Evolutionary conservation across 2,329 filamentous ascomycete species (phyloP).

Genomic region (Peltaster fructicola): DNA sequence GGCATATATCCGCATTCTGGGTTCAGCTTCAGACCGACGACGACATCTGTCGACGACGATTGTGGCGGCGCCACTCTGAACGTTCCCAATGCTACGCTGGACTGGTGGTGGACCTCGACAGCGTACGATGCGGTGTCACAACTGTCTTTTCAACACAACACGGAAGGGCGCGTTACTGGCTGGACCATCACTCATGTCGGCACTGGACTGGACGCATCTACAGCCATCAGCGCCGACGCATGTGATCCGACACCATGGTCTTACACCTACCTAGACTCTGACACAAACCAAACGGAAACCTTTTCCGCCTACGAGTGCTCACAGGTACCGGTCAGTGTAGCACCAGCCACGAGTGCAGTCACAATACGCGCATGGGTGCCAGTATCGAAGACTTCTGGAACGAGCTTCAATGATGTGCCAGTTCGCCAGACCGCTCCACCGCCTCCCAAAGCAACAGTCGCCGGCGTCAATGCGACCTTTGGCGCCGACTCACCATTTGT

Average conservation of each 20-base stretch:
- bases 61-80: slow-evolving; percentile 19
- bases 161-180: slow-evolving; percentile 13
- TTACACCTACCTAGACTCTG: slow-evolving; percentile 8
- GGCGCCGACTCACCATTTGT: slow-evolving; percentile 22
- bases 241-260: slow-evolving; percentile 7
- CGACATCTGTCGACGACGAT: no score
- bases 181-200: slow-evolving; percentile 16
- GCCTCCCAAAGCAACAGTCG: slow-evolving; percentile 12
- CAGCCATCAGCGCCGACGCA: slow-evolving; percentile 12
- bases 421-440: slow-evolving; percentile 14
- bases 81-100: slow-evolving; percentile 16
- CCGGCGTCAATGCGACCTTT: slow-evolving; percentile 8
- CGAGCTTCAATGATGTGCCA: slow-evolving; percentile 12
- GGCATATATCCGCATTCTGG: slow-evolving; percentile 1
- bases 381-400: slow-evolving; percentile 12
- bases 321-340: slow-evolving; percentile 13
- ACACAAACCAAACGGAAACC: slow-evolving; percentile 5
- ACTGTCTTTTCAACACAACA: slow-evolving; percentile 12
- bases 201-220: slow-evolving; percentile 17
- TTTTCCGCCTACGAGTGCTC: slow-evolving; percentile 9
- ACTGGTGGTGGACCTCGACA: slow-evolving; percentile 19
- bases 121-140: slow-evolving; percentile 18
- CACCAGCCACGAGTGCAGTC: slow-evolving; percentile 15
- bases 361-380: slow-evolving; percentile 14
- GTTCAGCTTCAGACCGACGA: no score